Evolutionary conservation across 164 flowering plant species (phyloP), one percentile per base, ranked within the genome.

Genomic region (Vitis labrusca): DNA sequence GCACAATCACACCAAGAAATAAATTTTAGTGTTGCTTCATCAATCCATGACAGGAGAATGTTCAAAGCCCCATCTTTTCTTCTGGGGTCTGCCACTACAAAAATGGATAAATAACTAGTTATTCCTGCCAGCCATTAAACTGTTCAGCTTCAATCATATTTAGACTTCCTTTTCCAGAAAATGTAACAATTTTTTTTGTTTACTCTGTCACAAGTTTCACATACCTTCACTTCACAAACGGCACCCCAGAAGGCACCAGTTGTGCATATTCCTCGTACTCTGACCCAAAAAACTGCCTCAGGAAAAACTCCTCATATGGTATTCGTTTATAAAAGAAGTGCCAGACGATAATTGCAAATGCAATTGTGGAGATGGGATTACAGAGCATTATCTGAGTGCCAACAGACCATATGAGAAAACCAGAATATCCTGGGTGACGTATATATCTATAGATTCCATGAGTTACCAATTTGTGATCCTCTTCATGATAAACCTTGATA

Each of bases 301-400:
- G 78, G 83, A 83, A 93, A 67, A 63, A 86, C 88, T 96, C 99
- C 74, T 96, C 99, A 76, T 93, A 93, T 23, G 88, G 92, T 76
- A 96, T 91, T 49, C 98, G 73, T 44, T 63, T 69, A 0, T 85
- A 75, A 73, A 96, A 96, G 76, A 93, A 96, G 27, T 66, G 69
- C 97, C 98, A 96, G 57, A 86, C 85, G 50, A 91, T 90, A 65
- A 87, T 12, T 10, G 88, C 72, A 79, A 91, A 96, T 32, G 75
- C 92, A 74, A 85, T 54, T 2, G 88, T 82, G 12, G 90, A 91
- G 9, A 93, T 9, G 63, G 99, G 99, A 78, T 96, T 96, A 70
- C 91, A 88, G 10, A 96, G 81, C 99, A 96, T 90, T 63, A 93
- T 77, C 75, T 96, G 99, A 14, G 92, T 88, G 47, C 92, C 98